A percentile compares a stretch with the other conserved stretches of the same genome.
Conservation (phyloP, 257 asterid genomes). For the Prunella vulgaris region DNA sequence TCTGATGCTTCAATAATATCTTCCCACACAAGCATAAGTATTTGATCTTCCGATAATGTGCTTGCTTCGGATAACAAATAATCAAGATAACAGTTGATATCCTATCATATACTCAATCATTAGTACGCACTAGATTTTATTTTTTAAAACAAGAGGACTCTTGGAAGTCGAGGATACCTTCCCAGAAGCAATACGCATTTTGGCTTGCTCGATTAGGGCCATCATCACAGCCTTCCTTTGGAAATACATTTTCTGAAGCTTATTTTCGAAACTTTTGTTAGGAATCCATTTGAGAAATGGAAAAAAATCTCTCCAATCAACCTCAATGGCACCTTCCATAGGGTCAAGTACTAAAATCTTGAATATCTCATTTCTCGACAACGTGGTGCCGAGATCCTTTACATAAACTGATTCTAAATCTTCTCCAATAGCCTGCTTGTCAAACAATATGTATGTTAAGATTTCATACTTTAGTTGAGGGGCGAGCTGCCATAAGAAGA, state of each 20-base stretch:
- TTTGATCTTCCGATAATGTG: constrained; percentile 59
- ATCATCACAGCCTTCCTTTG: constrained; percentile 58
- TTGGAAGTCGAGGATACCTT: constrained; percentile 32
- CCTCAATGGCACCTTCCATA: constrained; percentile 91
- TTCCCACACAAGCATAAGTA: constrained; percentile 78
- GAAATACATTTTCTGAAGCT: constrained; percentile 36
- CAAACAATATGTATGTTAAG: neutral
- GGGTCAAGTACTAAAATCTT: constrained; percentile 56
- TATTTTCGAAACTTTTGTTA: constrained; percentile 51
- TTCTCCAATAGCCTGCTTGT: constrained; percentile 56
- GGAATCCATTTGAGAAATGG: constrained; percentile 85
- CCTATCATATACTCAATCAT: constrained; percentile 36
- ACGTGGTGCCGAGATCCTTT: constrained; percentile 47
- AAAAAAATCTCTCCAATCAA: constrained; percentile 97
- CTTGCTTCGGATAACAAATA: constrained; percentile 56
- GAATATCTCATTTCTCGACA: constrained; percentile 50
- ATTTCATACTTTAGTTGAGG: neutral
- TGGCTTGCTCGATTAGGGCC: constrained; percentile 56
- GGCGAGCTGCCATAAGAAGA: neutral
- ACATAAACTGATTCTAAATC: constrained; percentile 60
- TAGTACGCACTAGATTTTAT: neutral
- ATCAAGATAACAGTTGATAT: constrained; percentile 55
- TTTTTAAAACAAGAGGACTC: neutral
- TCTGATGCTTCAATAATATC: constrained; percentile 81
- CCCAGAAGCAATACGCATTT: constrained; percentile 57